Evolutionary conservation across 2,329 filamentous ascomycete species (phyloP), one percentile per base, ranked within the genome.

Genomic region (Sporothrix inflata): DNA sequence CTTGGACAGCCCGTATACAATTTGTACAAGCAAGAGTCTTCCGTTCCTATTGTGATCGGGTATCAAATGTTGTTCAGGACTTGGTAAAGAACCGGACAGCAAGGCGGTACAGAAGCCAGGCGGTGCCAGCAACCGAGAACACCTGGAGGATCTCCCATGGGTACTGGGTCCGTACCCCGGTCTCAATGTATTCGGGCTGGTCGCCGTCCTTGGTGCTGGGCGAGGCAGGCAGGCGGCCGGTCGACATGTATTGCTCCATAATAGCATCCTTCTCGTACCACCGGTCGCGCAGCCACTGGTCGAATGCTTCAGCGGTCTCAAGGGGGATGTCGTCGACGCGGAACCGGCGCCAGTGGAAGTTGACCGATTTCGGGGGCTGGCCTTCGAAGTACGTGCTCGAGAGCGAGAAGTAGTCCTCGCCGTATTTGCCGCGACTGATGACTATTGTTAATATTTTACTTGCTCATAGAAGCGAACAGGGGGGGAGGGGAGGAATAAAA

Each of bases 321-420:
- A 97, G 86, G 0, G 95, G 95, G 57, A 99, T 97, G 24, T 94
- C 90, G 27, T 87, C 87, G 16, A 98, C 80, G 45, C 88, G 88
- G 81, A 97, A 98, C 11, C 94, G 90, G 70, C 96, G 90, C 94
- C 95, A 99, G 82, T 97, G 92, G 85, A 98, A 94, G 81, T 98
- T 98, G 78, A 98, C 94, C 1, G 94, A 97, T 80, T 94, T 97
- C 1, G 95, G 96, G 0, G 94, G 91, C 0, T 93, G 89, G 14
- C 96, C 94, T 80, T 96, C 89, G 74, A 98, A 91, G 79, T 96
- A 97, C 4, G 94, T 97, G 66, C 94, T 94, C 2, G 89, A 88
- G 4, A 99, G 85, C 0, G 93, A 94, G 81, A 97, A 98, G 77
- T 93, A 92, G 66, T 97, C 90, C 79, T 98, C 94, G n/a, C 95